Percentiles rank a stretch among this genome's conserved stretches.
Conservation (phyloP, 371 early-diverging fungal species). For the Rhizopus sp. region DNA sequence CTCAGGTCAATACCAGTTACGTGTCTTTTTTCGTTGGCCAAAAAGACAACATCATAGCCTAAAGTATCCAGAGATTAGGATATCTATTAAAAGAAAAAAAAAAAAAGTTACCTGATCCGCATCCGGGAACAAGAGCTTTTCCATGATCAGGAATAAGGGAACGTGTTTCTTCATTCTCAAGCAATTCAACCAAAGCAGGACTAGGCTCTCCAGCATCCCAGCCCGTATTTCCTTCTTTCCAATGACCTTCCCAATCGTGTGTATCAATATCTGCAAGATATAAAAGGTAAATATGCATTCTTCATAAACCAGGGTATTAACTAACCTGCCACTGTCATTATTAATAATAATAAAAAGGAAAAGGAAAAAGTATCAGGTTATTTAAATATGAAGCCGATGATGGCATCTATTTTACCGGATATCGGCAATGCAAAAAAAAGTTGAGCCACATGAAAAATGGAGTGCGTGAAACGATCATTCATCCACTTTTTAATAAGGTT, state of each 20-base stretch:
- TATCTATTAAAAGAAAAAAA: background rate
- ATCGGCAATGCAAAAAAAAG: background rate
- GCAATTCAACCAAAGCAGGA: conserved; percentile 66
- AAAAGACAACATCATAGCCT: conserved; percentile 77
- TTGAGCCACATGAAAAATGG: background rate
- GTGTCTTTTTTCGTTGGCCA: conserved; percentile 58
- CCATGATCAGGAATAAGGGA: conserved; percentile 61
- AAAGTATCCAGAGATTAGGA: background rate
- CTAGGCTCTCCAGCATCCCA: conserved; percentile 70
- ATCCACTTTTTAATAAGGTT: no score
- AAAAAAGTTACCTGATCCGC: conserved; percentile 62
- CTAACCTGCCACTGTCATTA: background rate
- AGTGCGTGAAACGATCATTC: background rate
- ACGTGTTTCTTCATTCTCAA: conserved; percentile 55
- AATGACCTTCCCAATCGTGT: conserved; percentile 57
- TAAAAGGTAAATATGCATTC: background rate
- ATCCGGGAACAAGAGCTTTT: conserved; percentile 80
- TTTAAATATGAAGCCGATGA: background rate
- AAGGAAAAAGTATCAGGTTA: background rate
- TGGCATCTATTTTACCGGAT: background rate
- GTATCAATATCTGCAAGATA: conserved; percentile 1
- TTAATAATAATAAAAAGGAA: background rate
- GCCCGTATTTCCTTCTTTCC: conserved; percentile 52
- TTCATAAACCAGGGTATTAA: background rate
- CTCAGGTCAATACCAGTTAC: conserved; percentile 76